Evolutionary conservation across 768 basidiomycete genomes (phyloP).

Genomic region (Pholiota microspora): DNA sequence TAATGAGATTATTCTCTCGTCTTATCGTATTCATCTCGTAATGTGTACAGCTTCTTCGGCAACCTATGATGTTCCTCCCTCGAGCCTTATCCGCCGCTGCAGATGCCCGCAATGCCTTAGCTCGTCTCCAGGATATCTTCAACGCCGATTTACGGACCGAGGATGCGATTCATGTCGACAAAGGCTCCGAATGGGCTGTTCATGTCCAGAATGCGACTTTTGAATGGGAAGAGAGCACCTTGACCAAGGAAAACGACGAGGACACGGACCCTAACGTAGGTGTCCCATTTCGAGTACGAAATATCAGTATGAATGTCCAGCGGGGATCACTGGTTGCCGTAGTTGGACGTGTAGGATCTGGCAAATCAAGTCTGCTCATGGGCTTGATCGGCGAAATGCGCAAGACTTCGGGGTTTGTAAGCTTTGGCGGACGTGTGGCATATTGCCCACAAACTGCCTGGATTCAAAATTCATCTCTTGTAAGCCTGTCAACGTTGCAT

Average conservation of each 20-base stretch:
- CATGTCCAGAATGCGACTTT: constrained; percentile 55
- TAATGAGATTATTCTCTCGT: neutral
- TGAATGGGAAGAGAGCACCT: constrained; percentile 51
- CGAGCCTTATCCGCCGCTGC: constrained; percentile 59
- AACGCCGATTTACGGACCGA: constrained; percentile 50
- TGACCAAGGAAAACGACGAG: constrained; percentile 11
- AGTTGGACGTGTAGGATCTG: constrained; percentile 68
- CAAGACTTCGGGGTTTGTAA: constrained; percentile 44
- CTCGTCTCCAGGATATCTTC: constrained; percentile 49
- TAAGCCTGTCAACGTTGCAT: constrained; percentile 23
- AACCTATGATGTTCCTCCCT: constrained; percentile 68
- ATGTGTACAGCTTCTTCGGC: constrained; percentile 67
- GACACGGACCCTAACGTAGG: constrained; percentile 17
- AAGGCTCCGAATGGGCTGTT: constrained; percentile 45
- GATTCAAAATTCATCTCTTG: constrained; percentile 71
- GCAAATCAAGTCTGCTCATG: constrained; percentile 61
- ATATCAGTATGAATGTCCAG: constrained; percentile 51
- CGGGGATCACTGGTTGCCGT: constrained; percentile 61
- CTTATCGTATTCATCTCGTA: constrained; percentile 6
- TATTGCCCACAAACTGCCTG: constrained; percentile 76
- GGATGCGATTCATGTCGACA: constrained; percentile 42
- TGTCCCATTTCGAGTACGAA: constrained; percentile 47
- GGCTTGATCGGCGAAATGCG: constrained; percentile 75
- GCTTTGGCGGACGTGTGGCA: constrained; percentile 61
- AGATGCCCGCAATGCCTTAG: constrained; percentile 63